Percentiles rank a stretch among this genome's conserved stretches.
Evolutionary conservation across 345 rosid species (phyloP).

Genomic region (Conringia planisiliqua): DNA sequence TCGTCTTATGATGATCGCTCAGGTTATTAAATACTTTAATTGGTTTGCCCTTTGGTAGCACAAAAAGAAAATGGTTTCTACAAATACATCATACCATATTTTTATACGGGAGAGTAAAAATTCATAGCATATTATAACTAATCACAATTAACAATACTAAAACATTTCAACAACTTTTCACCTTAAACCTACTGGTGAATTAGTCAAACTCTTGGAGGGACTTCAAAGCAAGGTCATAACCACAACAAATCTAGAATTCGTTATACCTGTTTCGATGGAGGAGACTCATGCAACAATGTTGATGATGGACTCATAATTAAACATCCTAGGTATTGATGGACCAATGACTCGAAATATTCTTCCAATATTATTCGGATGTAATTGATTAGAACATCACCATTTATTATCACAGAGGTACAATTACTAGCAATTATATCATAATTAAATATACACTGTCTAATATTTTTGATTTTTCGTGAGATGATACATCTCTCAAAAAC

Average conservation of each 20-base stretch:
- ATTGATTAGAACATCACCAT: not conserved
- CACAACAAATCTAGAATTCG: not conserved
- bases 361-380: not conserved
- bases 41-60: not conserved
- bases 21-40: too few species aligned
- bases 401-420: not conserved
- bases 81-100: not conserved
- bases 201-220: conserved; percentile 1
- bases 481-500: not conserved
- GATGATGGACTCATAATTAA: not conserved
- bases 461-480: not conserved
- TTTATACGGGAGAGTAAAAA: not conserved
- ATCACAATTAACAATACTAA: not conserved
- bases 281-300: not conserved
- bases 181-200: conserved; percentile 21
- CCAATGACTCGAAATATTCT: not conserved
- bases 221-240: conserved; percentile 20
- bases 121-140: too few species aligned
- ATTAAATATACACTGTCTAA: too few species aligned
- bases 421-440: not conserved
- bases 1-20: too few species aligned
- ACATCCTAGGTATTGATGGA: not conserved
- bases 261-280: not conserved
- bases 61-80: not conserved
- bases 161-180: conserved; percentile 19